phyloP scores from a whole-genome alignment of 2,329 filamentous ascomycete genomes.

The Metarhizium anisopliae region DNA sequence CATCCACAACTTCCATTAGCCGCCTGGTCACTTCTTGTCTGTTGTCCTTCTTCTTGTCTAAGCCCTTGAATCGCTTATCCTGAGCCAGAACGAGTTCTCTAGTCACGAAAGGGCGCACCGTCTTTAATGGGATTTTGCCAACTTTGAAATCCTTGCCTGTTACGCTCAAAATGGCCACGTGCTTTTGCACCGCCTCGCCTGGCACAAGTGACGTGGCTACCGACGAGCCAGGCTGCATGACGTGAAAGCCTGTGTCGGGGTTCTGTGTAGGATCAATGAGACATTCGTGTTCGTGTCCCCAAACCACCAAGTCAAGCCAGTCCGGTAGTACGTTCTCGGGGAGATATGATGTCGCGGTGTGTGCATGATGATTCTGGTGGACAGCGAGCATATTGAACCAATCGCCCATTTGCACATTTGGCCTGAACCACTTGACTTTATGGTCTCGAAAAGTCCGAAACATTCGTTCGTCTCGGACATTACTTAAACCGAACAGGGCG shows the following conservation, averaged over 20 bases:
- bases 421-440: slow-evolving; percentile 88
- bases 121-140: slow-evolving; percentile 75
- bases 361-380: slow-evolving; percentile 91
- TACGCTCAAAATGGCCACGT: slow-evolving; percentile 77
- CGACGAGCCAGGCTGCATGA: slow-evolving; percentile 96
- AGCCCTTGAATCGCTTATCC: slow-evolving; percentile 65
- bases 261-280: slow-evolving; percentile 78
- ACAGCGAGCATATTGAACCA: slow-evolving; percentile 97
- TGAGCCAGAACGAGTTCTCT: slow-evolving; percentile 69
- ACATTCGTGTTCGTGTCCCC: slow-evolving; percentile 98
- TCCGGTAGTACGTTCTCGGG: slow-evolving; percentile 88
- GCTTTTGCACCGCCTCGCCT: slow-evolving; percentile 84
- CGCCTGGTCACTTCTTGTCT: slow-evolving; percentile 69
- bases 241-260: slow-evolving; percentile 80
- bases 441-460: slow-evolving; percentile 89
- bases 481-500: slow-evolving; percentile 88
- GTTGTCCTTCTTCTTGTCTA: slow-evolving; percentile 78
- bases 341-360: slow-evolving; percentile 87
- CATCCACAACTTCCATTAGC: slow-evolving; percentile 69
- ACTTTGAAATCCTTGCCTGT: slow-evolving; percentile 74
- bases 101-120: slow-evolving; percentile 85
- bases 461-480: slow-evolving; percentile 89
- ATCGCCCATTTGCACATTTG: slow-evolving; percentile 67
- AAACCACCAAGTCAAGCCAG: slow-evolving; percentile 85
- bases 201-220: slow-evolving; percentile 87